Evolutionary conservation across 1,284 basidiomycete genomes (phyloP), one percentile per base, ranked within the genome.

Genomic region (Cryptococcus hybrid): DNA sequence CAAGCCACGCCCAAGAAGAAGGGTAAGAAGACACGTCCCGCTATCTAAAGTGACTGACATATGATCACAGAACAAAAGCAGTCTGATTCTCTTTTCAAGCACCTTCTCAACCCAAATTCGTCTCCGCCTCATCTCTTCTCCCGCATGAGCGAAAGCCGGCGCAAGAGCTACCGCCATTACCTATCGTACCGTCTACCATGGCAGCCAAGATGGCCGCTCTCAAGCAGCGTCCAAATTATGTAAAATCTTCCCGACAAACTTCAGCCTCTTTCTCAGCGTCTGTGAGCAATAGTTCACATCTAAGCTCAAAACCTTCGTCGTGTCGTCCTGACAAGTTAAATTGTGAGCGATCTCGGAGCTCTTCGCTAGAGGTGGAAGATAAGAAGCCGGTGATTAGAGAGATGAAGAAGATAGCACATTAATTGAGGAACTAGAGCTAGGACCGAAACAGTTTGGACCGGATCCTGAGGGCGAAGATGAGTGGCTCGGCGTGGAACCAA

Each of bases 401-500:
- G 63, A 71, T 43, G 85, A 88, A 61, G 86, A 88, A 36, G 79
- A 82, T 52, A 82, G 94, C 34, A 85, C 84, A 0, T 75, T 96
- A 13, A 76, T 91, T 7, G 87, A 93, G 63, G 83, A 88, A 12
- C 81, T 97, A 3, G 76, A 84, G 58, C 80, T 85, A 44, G 92
- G 92, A 0, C 91, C 92, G 3, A 80, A 80, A 42, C 85, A 90
- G 47, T 87, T 77, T 54, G 74, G 74, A 0, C 56, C 47, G 7
- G 76, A 77, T 57, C 67, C 73, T 0, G 72, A 75, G 37, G 77
- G 77, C 1, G 71, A 67, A 30, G 61, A 73, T 2, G 70, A 81
- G 24, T 96, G 92, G 71, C 80, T 86, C 56, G 82, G 80, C 53
- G 69, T 92, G 1, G 93, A 97, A 70, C 93, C 93, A 0, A 89